phyloP scores from a whole-genome alignment of 2,329 filamentous ascomycete species.

The Colletotrichum nymphaeae region DNA sequence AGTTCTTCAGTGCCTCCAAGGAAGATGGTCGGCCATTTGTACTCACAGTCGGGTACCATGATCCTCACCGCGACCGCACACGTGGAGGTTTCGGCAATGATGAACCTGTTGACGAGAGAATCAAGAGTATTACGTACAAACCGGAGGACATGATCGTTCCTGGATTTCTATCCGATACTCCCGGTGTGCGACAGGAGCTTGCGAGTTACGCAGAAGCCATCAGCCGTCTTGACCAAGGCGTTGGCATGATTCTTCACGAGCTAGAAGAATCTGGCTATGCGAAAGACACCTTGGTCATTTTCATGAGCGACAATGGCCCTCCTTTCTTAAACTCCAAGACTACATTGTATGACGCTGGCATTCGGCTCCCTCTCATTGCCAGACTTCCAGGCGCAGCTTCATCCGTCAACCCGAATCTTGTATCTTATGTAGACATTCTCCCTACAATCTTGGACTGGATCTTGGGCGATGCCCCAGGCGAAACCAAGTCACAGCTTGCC shows the following conservation, averaged over 20 bases:
- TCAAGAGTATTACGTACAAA: neutral
- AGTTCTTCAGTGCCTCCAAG: neutral
- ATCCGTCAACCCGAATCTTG: neutral
- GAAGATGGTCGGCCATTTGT: neutral
- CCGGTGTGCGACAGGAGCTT: constrained; percentile 54
- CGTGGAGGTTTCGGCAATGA: neutral
- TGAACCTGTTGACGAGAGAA: neutral
- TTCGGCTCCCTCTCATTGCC: neutral
- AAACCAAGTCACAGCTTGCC: neutral
- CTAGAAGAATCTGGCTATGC: constrained; percentile 32
- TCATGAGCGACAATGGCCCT: constrained; percentile 60
- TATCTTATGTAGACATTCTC: neutral
- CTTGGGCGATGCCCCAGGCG: neutral
- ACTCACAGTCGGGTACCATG: neutral
- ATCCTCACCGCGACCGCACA: neutral
- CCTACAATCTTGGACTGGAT: neutral
- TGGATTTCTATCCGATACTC: constrained; percentile 49
- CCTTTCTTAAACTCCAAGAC: constrained; percentile 64
- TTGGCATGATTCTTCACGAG: constrained; percentile 1
- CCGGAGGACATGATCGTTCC: neutral
- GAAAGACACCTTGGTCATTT: constrained; percentile 57
- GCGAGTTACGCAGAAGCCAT: constrained; percentile 47
- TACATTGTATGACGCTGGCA: constrained; percentile 54
- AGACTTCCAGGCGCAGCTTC: neutral
- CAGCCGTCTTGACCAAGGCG: neutral